Percentiles rank a stretch among this genome's conserved stretches.
Conservation (phyloP, 768 basidiomycete species). For the Dictyophora rubrovolvata region DNA sequence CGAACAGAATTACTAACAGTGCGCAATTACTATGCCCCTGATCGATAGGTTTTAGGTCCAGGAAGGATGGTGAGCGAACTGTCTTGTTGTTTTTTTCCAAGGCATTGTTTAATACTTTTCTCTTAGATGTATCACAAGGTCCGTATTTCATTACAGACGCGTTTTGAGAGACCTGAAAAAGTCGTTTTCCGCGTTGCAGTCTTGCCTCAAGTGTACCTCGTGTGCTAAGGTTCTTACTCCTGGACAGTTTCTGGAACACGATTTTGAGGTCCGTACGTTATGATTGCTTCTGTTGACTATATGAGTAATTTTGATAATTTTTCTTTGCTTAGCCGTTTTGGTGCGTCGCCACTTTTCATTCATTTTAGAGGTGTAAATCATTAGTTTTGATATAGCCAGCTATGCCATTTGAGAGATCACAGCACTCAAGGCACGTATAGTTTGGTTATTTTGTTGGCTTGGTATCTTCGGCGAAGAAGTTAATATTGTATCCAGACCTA, state of each 20-base stretch:
- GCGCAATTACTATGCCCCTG: conserved; percentile 7
- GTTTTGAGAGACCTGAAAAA: conserved; percentile 7
- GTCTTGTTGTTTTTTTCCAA: conserved; percentile 2
- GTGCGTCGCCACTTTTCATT: conserved; percentile 17
- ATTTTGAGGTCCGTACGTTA: conserved; percentile 55
- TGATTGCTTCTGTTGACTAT: background rate
- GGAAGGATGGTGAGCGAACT: conserved; percentile 62
- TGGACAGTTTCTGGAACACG: conserved; percentile 67
- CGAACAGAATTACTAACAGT: background rate
- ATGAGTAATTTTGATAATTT: background rate
- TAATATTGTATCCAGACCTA: conserved; percentile 11
- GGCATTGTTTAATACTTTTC: conserved; percentile 5
- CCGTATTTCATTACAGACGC: background rate
- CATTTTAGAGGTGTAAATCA: background rate
- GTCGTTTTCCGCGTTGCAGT: conserved; percentile 29
- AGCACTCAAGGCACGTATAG: conserved; percentile 36
- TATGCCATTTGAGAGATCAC: conserved; percentile 71
- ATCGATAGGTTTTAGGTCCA: conserved; percentile 65
- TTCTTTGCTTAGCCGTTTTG: conserved; percentile 31
- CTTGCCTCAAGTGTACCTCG: conserved; percentile 65
- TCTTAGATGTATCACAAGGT: conserved; percentile 74
- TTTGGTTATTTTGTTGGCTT: background rate
- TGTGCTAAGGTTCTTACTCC: conserved; percentile 79
- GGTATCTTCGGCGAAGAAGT: background rate
- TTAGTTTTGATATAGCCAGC: conserved; percentile 43